Evolutionary conservation across 2,329 filamentous ascomycete species (phyloP), one percentile per base, ranked within the genome.

Genomic region (Monosporascus sp.): DNA sequence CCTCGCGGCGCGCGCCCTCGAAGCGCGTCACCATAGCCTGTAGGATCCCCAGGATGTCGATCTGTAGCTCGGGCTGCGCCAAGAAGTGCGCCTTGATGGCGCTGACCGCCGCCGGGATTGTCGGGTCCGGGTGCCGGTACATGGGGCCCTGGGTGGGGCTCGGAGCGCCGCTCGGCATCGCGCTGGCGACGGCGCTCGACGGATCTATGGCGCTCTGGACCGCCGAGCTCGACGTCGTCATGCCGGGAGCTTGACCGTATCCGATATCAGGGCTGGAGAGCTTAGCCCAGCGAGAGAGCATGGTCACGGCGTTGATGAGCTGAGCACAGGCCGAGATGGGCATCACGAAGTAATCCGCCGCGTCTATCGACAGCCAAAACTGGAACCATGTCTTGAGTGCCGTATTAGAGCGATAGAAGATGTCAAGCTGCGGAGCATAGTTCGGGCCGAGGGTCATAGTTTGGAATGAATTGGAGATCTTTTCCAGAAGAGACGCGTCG

Each of bases 251-350:
- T 20, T 52, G 47, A 3, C 41, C 37, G 37, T 51, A 47, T 39
- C 47, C 52, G 17, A 46, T 38, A 22, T 70, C 70, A 0, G 72
- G 72, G 0, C 70, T 71, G 0, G 75, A 67, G 0, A 79, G 67
- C 44, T 76, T 77, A 5, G 75, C 73, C 77, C 77, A 81, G 6
- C 78, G 71, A 1, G 75, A 72, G 0, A 81, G 68, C 70, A 79
- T 77, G 5, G 71, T 75, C 43, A 78, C 64, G n/a, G 72, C 74
- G 50, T 80, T 78, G 3, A 80, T 71, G 0, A 81, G 64, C 50
- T 81, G 75, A 1, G 72, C 64, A 37, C 70, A 75, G 0, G 72
- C 60, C 0, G 73, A 66, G 8, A 80, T 73, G 0, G 80, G 76
- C 24, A 80, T 66, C 31, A 71, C 68, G 52, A 75, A 73, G 51